Base-by-base conservation (phyloP, 2,329 filamentous ascomycete species). In the Fonsecaea erecta region DNA sequence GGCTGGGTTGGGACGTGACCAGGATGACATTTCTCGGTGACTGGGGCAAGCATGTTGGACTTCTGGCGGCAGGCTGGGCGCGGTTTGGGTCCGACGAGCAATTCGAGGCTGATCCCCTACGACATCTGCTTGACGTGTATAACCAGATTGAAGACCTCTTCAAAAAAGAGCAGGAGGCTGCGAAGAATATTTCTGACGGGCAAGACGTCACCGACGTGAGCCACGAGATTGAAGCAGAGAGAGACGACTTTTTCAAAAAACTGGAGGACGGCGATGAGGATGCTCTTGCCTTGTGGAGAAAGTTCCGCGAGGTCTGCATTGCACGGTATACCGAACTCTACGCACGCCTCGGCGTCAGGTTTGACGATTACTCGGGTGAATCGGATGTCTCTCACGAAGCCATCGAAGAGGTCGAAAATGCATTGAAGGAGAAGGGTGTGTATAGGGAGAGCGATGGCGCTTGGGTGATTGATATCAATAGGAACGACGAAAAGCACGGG, bases 61-160 rank as follows among this genome's bases (percentile, higher is more conserved):
- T 93, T 8, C 78, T 92, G 46, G 90, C 90, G 3, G 82, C 93
- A 61, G 90, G 89, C 0, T 95, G 89, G 75, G 84, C 91, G 74
- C 86, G 86, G 72, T 93, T 90, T 74, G 91, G 91, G 32, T 86
- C 85, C 65, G 90, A 94, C 77, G 87, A 89, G 71, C 85, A 87
- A 65, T 83, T 95, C 14, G 77, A 85, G 67, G 82, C 83, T 56
- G 90, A 94, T 73, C 91, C 91, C 11, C 92, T 94, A 74, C 90
- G 91, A 76, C 91, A 95, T 75, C 81, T 95, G 9, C 93, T 89
- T 77, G 86, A 93, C 73, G 88, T 95, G 59, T 95, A 94, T 73
- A 90, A 93, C 68, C 85, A 87, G 76, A 92, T 94, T 76, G 87
- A 87, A 71, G n/a, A 53, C 9, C 61, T 66, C 4, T 48, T 37